Percentiles rank a stretch among this genome's conserved stretches.
These are phyloP conservation scores for Nakazawaea wickerhamii DNA, from an alignment of 805 yeast species.

Conservation along the genomic window DNA sequence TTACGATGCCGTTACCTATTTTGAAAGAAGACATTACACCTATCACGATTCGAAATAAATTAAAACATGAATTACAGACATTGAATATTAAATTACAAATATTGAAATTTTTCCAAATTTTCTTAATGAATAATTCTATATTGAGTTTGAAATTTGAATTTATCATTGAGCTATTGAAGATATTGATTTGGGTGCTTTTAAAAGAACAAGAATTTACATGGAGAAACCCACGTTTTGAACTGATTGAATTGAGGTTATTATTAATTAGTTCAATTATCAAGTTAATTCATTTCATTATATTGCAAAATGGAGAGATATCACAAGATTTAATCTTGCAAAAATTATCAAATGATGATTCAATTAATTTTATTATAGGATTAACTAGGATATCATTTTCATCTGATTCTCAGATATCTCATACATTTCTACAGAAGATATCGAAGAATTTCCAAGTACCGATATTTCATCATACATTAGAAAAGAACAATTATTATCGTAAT, in stretches of 20 bases:
- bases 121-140: slow-evolving; percentile 26
- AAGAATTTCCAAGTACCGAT: slow-evolving; percentile 23
- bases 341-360: slow-evolving; percentile 4
- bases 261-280: slow-evolving; percentile 36
- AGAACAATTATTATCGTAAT: slow-evolving; percentile 24
- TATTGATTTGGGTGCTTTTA: slow-evolving; percentile 38
- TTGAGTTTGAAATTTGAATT: slow-evolving; percentile 20
- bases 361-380: slow-evolving; percentile 22
- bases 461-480: slow-evolving; percentile 29
- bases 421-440: slow-evolving; percentile 20
- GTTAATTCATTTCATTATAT: slow-evolving; percentile 29
- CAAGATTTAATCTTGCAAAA: slow-evolving; percentile 23
- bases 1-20: slow-evolving; percentile 21
- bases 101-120: slow-evolving; percentile 43
- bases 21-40: slow-evolving; percentile 16
- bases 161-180: slow-evolving; percentile 30
- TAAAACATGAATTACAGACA: slow-evolving; percentile 38
- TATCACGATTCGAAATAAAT: slow-evolving; percentile 18
- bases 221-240: slow-evolving; percentile 38
- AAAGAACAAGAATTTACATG: slow-evolving; percentile 43
- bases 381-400: slow-evolving; percentile 27
- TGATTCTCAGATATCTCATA: no score
- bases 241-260: slow-evolving; percentile 31
- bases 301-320: slow-evolving; percentile 23
- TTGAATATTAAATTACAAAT: slow-evolving; percentile 40